Conservation (phyloP, 1,139 yeast genomes). For the Geotrichum citri-aurantii region DNA sequence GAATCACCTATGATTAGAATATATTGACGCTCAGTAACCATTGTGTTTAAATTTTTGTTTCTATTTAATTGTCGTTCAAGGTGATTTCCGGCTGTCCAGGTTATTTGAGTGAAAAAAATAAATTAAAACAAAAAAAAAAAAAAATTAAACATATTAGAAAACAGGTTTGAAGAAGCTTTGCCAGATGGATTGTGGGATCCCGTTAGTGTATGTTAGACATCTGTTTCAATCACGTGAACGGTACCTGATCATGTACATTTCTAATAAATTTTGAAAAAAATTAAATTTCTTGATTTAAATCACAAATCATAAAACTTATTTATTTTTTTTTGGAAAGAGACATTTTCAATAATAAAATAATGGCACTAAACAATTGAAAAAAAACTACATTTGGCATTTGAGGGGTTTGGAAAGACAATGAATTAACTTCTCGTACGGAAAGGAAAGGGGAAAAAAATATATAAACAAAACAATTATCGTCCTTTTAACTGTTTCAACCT, state of each 20-base stretch:
- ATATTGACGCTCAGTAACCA: constrained; percentile 11
- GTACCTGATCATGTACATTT: background rate
- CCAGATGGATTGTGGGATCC: background rate
- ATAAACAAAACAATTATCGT: no score
- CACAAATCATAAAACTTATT: background rate
- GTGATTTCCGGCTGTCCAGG: background rate
- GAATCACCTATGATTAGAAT: constrained; percentile 18
- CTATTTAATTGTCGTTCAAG: background rate
- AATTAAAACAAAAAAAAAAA: background rate
- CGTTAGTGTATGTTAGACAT: background rate
- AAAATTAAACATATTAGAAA: background rate
- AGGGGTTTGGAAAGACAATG: no score
- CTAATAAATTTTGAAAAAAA: background rate
- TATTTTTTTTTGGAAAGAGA: no score
- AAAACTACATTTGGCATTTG: no score
- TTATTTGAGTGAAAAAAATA: background rate
- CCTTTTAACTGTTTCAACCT: background rate
- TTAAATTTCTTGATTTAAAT: background rate
- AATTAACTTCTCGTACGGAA: no score
- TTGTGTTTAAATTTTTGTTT: background rate
- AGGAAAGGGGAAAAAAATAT: no score
- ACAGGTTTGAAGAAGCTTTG: background rate
- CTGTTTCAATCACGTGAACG: background rate
- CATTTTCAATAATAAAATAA: no score
- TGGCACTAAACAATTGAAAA: no score